Evolutionary conservation across 768 basidiomycete genomes (phyloP).

Genomic region (Coprinopsis strossmayeri): DNA sequence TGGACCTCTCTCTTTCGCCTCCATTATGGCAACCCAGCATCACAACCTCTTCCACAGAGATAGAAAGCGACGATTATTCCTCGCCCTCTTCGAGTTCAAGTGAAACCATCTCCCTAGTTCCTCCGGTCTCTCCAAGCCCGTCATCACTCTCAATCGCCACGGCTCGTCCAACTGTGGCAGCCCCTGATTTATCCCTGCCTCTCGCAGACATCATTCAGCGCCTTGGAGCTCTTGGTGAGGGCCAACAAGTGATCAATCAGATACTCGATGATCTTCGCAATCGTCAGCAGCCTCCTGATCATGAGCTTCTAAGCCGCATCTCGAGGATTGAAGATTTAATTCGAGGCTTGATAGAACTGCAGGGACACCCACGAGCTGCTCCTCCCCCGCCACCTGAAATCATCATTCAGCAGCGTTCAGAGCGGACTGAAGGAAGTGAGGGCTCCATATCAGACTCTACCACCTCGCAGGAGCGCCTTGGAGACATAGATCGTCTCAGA

Average conservation of each 20-base stretch:
- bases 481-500: constrained; percentile 16
- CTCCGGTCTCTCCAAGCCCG: constrained; percentile 4
- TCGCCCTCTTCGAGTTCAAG: constrained; percentile 8
- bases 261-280: constrained; percentile 58
- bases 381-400: constrained; percentile 16
- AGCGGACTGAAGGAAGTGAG: constrained; percentile 13
- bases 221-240: constrained; percentile 52
- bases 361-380: constrained; percentile 21
- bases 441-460: constrained; percentile 23
- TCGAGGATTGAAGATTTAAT: constrained; percentile 41
- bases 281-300: constrained; percentile 32
- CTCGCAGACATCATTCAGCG: constrained; percentile 42
- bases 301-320: constrained; percentile 34
- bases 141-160: constrained; percentile 26
- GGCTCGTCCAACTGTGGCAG: constrained; percentile 27
- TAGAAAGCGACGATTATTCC: constrained; percentile 7
- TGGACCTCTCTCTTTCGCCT: neutral
- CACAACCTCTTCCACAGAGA: neutral
- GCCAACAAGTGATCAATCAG: constrained; percentile 53
- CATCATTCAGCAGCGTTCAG: constrained; percentile 11
- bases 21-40: neutral
- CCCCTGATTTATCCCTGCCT: constrained; percentile 33
- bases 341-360: constrained; percentile 27
- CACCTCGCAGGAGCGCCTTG: constrained; percentile 23
- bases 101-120: constrained; percentile 6